Evolutionary conservation across 495 filamentous ascomycete species (phyloP), one percentile per base, ranked within the genome.

Genomic region (Tetracladium marchalianum): DNA sequence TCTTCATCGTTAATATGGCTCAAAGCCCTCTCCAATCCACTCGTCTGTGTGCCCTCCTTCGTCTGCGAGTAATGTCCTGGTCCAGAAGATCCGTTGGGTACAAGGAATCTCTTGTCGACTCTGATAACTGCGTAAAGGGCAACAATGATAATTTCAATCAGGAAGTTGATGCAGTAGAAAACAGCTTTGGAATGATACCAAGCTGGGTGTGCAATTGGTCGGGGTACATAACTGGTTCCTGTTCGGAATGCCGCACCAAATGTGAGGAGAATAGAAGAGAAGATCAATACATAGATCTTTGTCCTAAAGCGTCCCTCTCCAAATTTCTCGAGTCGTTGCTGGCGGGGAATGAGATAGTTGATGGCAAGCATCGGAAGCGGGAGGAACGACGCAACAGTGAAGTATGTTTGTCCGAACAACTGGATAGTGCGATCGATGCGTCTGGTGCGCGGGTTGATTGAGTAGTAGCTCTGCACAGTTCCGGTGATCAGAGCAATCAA

Each of bases 81-180:
- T 4, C 41, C 34, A 35, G 48, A 47, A 35, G 33, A 39, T 16
- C 67, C 68, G 46, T 72, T 63, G 0, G 82, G 81, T n/a, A 95
- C 67, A 49, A 76, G 67, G 60, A 94, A 94, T 5, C 81, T 73
- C 47, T 69, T 68, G 53, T 96, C 88, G 31, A 90, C 75, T 17
- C 87, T 71, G 4, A 66, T 65, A 5, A 84, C 51, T 1, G 78
- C 70, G 59, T 84, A 90, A 3, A 80, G 51, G 8, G 63, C 63
- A 1, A 90, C 72, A 11, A 90, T 76, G 3, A 80, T 16, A 19
- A 87, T 61, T 62, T 96, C 90, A 11, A 87, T 66, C 0, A 62
- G 66, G 51, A 89, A 89, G 58, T 82, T 78, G 68, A 94, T 88
- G 53, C 78, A 57, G 63, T 89, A 95, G 64, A 92, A 95, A 54